Conservation (phyloP, 83 land plant species). For the Larix sibirica region DNA sequence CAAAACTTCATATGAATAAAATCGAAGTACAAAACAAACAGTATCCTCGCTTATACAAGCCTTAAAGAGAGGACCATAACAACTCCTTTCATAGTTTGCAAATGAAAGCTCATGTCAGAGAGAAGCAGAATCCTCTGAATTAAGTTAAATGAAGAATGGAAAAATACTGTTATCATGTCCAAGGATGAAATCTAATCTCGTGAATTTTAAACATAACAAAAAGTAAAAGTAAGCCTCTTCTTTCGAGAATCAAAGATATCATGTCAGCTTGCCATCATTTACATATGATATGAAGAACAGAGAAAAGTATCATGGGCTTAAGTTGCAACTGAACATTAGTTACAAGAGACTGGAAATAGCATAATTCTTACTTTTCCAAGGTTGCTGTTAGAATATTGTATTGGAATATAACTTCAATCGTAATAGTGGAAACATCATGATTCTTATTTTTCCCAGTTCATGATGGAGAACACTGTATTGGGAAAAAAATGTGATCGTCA, state of each 20-base stretch:
- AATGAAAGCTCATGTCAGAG: neutral
- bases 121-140: neutral
- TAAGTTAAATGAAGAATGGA: neutral
- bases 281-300: neutral
- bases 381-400: neutral
- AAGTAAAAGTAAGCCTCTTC: no score
- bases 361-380: neutral
- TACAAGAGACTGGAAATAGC: neutral
- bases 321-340: neutral
- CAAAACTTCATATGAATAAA: neutral
- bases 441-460: no score
- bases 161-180: neutral
- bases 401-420: no score
- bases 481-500: neutral
- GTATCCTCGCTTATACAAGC: neutral
- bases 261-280: neutral
- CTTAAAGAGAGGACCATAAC: neutral
- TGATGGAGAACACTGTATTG: neutral
- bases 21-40: neutral
- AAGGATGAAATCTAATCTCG: neutral
- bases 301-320: neutral
- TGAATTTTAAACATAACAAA: neutral
- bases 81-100: neutral
- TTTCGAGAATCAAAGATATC: no score
- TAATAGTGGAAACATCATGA: no score